phyloP scores from a whole-genome alignment of 2,329 filamentous ascomycete genomes.

The Ceratocystis alfenasii region DNA sequence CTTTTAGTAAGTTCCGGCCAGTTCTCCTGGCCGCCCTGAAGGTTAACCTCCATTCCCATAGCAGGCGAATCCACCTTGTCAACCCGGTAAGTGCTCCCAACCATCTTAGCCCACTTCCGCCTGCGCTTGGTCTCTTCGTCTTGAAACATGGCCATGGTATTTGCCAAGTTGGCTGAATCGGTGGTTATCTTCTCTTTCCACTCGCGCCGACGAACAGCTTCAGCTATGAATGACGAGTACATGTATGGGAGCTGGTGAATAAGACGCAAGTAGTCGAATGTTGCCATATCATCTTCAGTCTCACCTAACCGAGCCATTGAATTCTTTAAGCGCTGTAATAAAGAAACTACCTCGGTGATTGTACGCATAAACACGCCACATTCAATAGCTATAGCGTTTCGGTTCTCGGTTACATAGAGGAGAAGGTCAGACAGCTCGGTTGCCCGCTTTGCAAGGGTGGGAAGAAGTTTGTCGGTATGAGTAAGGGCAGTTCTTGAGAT shows the following conservation, averaged over 20 bases:
- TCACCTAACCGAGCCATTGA: constrained; percentile 61
- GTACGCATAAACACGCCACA: constrained; percentile 66
- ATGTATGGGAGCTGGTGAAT: constrained; percentile 76
- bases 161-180: constrained; percentile 76
- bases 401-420: constrained; percentile 48
- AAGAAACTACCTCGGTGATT: constrained; percentile 54
- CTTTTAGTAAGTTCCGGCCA: constrained; percentile 70
- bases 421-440: constrained; percentile 51
- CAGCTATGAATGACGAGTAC: constrained; percentile 78
- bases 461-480: constrained; percentile 51
- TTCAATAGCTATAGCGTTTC: constrained; percentile 54
- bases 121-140: constrained; percentile 85
- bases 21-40: constrained; percentile 65
- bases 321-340: constrained; percentile 35
- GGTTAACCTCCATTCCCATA: constrained; percentile 70
- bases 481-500: constrained; percentile 52
- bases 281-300: constrained; percentile 62
- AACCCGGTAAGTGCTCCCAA: constrained; percentile 59
- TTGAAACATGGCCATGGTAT: constrained; percentile 84
- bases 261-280: constrained; percentile 67
- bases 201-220: constrained; percentile 74
- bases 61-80: constrained; percentile 57
- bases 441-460: constrained; percentile 44
- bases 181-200: constrained; percentile 85
- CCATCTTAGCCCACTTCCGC: constrained; percentile 78